Evolutionary conservation across 2,329 filamentous ascomycete species (phyloP).

Genomic region (Penicillium hordei): DNA sequence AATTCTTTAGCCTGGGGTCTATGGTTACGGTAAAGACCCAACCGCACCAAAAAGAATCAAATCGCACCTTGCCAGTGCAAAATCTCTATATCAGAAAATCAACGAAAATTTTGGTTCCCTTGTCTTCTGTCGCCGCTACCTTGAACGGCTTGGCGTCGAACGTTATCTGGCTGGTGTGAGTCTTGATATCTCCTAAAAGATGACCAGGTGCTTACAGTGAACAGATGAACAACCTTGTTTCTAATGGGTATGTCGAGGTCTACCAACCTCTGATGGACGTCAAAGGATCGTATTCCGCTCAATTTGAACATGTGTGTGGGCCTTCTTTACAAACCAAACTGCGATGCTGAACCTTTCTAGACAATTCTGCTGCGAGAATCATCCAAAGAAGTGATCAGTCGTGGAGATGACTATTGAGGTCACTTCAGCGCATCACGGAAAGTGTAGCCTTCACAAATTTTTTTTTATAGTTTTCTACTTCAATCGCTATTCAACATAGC

Average conservation of each 20-base stretch:
- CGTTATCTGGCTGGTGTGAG: constrained; percentile 59
- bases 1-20: constrained; percentile 47
- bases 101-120: constrained; percentile 63
- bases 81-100: constrained; percentile 58
- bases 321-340: constrained; percentile 2
- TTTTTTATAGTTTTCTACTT: background rate
- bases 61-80: constrained; percentile 53
- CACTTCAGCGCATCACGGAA: background rate
- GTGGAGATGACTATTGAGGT: constrained; percentile 53
- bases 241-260: constrained; percentile 57
- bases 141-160: constrained; percentile 62
- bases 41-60: constrained; percentile 37
- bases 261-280: constrained; percentile 60
- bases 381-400: constrained; percentile 54
- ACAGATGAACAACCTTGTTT: constrained; percentile 59
- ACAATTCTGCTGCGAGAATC: constrained; percentile 50
- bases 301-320: constrained; percentile 58
- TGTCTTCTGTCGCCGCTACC: constrained; percentile 61
- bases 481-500: background rate
- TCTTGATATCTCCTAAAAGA: background rate
- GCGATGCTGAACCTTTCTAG: constrained; percentile 31
- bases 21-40: constrained; percentile 52
- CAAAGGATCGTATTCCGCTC: constrained; percentile 62
- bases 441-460: background rate
- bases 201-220: constrained; percentile 2